phyloP scores from a whole-genome alignment of 2,329 filamentous ascomycete genomes.

The Coniosporium tulheliwenetii region DNA sequence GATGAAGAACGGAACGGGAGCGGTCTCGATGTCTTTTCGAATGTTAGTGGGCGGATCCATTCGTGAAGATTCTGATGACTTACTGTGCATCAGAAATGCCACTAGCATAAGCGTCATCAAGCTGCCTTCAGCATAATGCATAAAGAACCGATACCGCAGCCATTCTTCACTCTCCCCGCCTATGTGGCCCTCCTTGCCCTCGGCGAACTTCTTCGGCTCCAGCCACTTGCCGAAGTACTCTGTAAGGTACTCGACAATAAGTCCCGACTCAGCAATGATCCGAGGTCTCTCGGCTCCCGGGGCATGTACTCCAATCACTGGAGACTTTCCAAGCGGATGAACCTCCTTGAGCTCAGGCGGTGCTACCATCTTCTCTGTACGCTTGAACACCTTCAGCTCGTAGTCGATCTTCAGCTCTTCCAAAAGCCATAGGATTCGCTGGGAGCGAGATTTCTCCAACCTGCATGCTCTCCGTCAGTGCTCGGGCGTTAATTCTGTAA shows the following conservation, averaged over 20 bases:
- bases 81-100: slow-evolving; percentile 43
- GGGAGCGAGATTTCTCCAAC: slow-evolving; percentile 70
- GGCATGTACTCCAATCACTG: slow-evolving; percentile 51
- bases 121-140: slow-evolving; percentile 77
- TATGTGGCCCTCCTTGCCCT: slow-evolving; percentile 37
- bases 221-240: slow-evolving; percentile 45
- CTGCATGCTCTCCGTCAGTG: slow-evolving; percentile 26
- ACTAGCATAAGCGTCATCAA: slow-evolving; percentile 60
- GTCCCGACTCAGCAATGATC: slow-evolving; percentile 66
- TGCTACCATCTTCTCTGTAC: slow-evolving; percentile 48
- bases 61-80: slow-evolving; percentile 10
- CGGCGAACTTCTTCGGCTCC: slow-evolving; percentile 34
- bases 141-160: slow-evolving; percentile 48
- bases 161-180: slow-evolving; percentile 45
- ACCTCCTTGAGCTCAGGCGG: slow-evolving; percentile 61
- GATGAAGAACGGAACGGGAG: slow-evolving; percentile 48
- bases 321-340: slow-evolving; percentile 78
- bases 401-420: slow-evolving; percentile 71
- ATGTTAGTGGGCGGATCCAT: slow-evolving; percentile 4
- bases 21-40: slow-evolving; percentile 19
- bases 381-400: slow-evolving; percentile 65
- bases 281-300: slow-evolving; percentile 30
- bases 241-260: slow-evolving; percentile 68
- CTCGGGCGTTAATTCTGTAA: not conserved
- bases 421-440: slow-evolving; percentile 73